A percentile compares a stretch with the other conserved stretches of the same genome.
Conservation (phyloP, 495 filamentous ascomycete genomes). For the Podospora didyma region DNA sequence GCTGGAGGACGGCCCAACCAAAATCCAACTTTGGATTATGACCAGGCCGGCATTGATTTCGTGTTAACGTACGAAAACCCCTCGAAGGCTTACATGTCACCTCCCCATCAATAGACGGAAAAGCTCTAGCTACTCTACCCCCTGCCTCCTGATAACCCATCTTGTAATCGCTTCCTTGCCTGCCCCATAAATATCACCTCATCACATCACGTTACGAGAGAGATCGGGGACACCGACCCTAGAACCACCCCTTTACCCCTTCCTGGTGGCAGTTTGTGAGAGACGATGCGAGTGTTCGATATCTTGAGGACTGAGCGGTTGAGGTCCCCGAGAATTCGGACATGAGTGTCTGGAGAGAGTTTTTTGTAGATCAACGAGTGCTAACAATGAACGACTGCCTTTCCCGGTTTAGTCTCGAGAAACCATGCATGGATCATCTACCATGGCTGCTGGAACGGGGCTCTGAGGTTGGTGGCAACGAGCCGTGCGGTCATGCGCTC, state of each 20-base stretch:
- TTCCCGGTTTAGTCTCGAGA: conserved; percentile 67
- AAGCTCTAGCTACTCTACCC: background rate
- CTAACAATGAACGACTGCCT: conserved; percentile 15
- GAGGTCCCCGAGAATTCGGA: background rate
- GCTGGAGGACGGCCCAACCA: conserved; percentile 15
- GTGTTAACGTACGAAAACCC: conserved; percentile 81
- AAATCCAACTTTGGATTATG: conserved; percentile 64
- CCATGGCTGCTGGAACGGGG: conserved; percentile 65
- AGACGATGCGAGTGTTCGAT: background rate
- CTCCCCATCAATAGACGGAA: conserved; percentile 50
- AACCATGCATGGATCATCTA: conserved; percentile 91
- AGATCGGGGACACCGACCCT: background rate
- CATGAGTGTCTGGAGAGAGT: background rate
- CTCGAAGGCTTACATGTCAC: conserved; percentile 60
- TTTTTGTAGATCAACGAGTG: background rate
- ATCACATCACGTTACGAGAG: background rate
- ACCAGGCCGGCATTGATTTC: conserved; percentile 90
- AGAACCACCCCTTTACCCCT: background rate
- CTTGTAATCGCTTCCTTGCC: background rate
- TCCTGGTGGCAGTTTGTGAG: background rate
- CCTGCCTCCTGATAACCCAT: background rate
- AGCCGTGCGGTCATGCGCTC: conserved; percentile 72
- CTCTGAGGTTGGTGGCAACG: conserved; percentile 44
- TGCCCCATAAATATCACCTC: background rate
- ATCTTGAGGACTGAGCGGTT: background rate